Evolutionary conservation across 2,329 filamentous ascomycete genomes (phyloP).

Genomic region (Cercospora citrullina): DNA sequence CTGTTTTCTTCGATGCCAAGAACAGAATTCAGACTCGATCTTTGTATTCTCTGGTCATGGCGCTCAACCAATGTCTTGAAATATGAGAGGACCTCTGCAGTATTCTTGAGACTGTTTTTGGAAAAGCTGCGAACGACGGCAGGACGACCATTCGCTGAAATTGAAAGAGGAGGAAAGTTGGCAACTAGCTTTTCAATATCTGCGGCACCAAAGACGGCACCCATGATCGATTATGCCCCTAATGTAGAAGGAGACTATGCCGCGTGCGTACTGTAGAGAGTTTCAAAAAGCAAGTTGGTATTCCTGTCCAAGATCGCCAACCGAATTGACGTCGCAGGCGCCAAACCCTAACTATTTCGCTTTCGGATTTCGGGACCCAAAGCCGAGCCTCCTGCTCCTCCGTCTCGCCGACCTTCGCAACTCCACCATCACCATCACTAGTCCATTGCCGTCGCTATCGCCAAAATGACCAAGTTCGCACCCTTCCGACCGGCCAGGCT

Average conservation of each 20-base stretch:
- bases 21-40: slow-evolving; percentile 16
- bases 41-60: slow-evolving; percentile 14
- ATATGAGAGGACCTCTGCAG: slow-evolving; percentile 13
- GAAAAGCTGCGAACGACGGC: slow-evolving; percentile 28
- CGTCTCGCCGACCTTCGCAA: not conserved
- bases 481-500: slow-evolving; percentile 73
- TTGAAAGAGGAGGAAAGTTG: slow-evolving; percentile 28
- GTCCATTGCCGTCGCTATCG: not conserved
- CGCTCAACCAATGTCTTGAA: slow-evolving; percentile 20
- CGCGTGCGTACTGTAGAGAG: not conserved
- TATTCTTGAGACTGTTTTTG: slow-evolving; percentile 26
- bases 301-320: slow-evolving; percentile 7
- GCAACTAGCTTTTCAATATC: slow-evolving; percentile 33
- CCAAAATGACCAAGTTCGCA: slow-evolving; percentile 60
- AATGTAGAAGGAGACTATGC: not conserved
- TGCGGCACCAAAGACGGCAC: slow-evolving; percentile 29
- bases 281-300: not conserved
- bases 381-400: slow-evolving; percentile 1
- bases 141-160: slow-evolving; percentile 23
- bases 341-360: not conserved
- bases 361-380: slow-evolving; percentile 9
- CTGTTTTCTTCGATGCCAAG: slow-evolving; percentile 23
- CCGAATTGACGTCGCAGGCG: slow-evolving; percentile 12
- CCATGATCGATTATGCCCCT: not conserved
- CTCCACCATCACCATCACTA: not conserved